Base-by-base conservation (phyloP, 495 filamentous ascomycete genomes). In the Aspergillus mulundensis region DNA sequence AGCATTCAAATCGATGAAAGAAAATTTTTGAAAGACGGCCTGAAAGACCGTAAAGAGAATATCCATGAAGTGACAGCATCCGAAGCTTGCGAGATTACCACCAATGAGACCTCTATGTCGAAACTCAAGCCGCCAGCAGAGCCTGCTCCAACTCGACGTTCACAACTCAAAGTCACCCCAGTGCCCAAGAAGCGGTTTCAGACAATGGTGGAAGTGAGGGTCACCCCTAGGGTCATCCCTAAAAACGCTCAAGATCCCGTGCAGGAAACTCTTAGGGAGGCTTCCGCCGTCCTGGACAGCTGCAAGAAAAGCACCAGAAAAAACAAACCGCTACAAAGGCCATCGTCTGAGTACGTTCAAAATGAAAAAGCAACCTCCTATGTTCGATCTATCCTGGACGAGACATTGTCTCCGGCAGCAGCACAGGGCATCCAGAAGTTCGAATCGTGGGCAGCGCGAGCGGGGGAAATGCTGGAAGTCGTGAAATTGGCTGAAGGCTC, bases 401-500 rank as follows among this genome's bases (percentile, higher is more conserved):
- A 76, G 59, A 70, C 72, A 1, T 20, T 72, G 14, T 75, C 75
- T 0, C 61, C 69, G 3, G 56, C 69, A 19, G 69, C 72, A 1
- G 69, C 72, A 1, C 70, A 70, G 53, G 65, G 64, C 18, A 66
- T 76, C 8, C 75, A 77, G 50, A 76, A 66, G 45, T 78, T 78
- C 49, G 57, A 53, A 39, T 70, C 72, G 0, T 77, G 75, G 75
- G 73, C 73, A 28, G 67, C 68, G 1, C 67, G 70, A 18, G 73
- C 70, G 3, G 73, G 66, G 20, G 71, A 64, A 30, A 66, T 74
- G 63, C 67, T 80, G 24, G 61, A 70, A 28, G 70, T 81, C 19
- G 70, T 66, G 5, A 81, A 81, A 51, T 63, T 82, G 10, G 77
- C 77, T 14, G 74, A 81, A 44, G 79, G 79, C 11, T 78, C 77